phyloP scores from a whole-genome alignment of 257 asterid genomes.

The Thymus mandschuricus region DNA sequence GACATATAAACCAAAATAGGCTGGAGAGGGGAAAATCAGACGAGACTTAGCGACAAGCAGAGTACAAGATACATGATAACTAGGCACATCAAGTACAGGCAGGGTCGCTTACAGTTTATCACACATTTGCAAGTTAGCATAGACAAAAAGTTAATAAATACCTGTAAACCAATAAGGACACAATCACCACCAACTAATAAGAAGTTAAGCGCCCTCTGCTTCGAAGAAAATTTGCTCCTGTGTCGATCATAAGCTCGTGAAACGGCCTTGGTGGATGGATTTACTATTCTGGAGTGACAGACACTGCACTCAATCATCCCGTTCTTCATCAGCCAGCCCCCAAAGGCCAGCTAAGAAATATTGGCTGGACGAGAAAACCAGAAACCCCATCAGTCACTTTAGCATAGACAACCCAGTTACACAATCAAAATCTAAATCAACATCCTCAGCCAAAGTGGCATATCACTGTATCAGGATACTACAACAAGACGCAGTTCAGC shows the following conservation, averaged over 20 bases:
- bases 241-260: constrained; percentile 77
- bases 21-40: constrained; percentile 47
- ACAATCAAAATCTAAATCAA: no score
- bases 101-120: no score
- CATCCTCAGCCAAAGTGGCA: no score
- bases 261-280: constrained; percentile 62
- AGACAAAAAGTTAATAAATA: constrained; percentile 18
- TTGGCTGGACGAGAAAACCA: neutral
- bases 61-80: no score
- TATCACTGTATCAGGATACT: no score
- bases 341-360: constrained; percentile 39
- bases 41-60: neutral
- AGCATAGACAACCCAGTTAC: no score
- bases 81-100: no score
- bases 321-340: constrained; percentile 52
- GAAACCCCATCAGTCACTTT: no score
- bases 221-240: constrained; percentile 66
- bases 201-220: constrained; percentile 70
- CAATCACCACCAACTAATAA: constrained; percentile 76
- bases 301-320: constrained; percentile 86
- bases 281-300: constrained; percentile 78
- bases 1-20: constrained; percentile 95
- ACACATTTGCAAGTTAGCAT: no score
- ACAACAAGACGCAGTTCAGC: no score
- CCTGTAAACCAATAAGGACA: constrained; percentile 79